A percentile compares a stretch with the other conserved stretches of the same genome.
Conservation (phyloP, 139 green algal genomes). For the Chlorella sp. region DNA sequence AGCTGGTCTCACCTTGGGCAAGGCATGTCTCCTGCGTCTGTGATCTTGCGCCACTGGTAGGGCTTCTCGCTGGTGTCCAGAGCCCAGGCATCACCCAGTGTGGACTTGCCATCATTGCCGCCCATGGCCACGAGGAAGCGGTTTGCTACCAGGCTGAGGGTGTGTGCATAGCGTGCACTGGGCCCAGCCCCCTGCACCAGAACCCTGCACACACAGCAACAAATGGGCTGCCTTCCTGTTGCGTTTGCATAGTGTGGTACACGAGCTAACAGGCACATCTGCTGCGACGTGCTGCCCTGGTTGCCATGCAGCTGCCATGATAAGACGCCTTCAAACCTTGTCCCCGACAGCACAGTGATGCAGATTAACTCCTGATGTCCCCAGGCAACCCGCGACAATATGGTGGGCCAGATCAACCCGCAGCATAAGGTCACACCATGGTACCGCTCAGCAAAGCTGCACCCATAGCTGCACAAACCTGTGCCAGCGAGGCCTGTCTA, state of each 20-base stretch:
- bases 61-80: slow-evolving; percentile 98
- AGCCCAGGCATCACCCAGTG: slow-evolving; percentile 87
- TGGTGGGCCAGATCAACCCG: too few relatives aligned
- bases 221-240: too few relatives aligned
- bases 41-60: slow-evolving; percentile 94
- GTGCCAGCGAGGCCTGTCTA: slow-evolving; percentile 87
- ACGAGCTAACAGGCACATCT: too few relatives aligned
- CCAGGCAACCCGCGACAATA: too few relatives aligned
- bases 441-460: too few relatives aligned
- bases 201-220: slow-evolving; percentile 83
- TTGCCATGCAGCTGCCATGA: too few relatives aligned
- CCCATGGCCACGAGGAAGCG: slow-evolving; percentile 95
- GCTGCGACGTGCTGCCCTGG: too few relatives aligned
- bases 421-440: too few relatives aligned
- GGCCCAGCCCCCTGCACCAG: slow-evolving; percentile 90
- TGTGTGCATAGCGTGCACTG: slow-evolving; percentile 92
- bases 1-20: slow-evolving; percentile 50
- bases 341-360: too few relatives aligned
- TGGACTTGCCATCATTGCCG: slow-evolving; percentile 93
- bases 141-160: slow-evolving; percentile 92
- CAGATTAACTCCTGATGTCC: too few relatives aligned
- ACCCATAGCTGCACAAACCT: slow-evolving; percentile 61
- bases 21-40: slow-evolving; percentile 73
- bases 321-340: too few relatives aligned
- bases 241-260: too few relatives aligned